phyloP scores from a whole-genome alignment of 805 yeast genomes.

The Wickerhamiella hasegawae region DNA sequence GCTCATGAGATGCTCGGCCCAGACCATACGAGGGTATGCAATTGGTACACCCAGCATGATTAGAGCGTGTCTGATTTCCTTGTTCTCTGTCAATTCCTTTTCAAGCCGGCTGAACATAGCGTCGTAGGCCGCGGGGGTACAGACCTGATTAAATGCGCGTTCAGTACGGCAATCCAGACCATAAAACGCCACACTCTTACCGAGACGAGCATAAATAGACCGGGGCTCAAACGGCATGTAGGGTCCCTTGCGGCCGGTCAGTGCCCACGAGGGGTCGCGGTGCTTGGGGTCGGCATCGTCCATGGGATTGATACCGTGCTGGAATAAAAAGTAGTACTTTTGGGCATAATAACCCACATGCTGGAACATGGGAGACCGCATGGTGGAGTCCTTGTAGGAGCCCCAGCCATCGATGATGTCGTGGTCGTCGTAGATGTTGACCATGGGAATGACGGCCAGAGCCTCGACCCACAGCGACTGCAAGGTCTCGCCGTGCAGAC shows the following conservation, averaged over 20 bases:
- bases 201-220: slow-evolving; percentile 58
- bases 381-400: slow-evolving; percentile 61
- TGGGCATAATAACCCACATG: slow-evolving; percentile 68
- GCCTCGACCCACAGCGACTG: slow-evolving; percentile 61
- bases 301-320: slow-evolving; percentile 53
- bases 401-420: slow-evolving; percentile 96
- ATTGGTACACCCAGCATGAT: slow-evolving; percentile 90
- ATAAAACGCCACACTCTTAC: slow-evolving; percentile 50
- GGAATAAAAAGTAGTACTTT: slow-evolving; percentile 79
- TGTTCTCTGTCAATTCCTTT: slow-evolving; percentile 35
- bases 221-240: slow-evolving; percentile 52
- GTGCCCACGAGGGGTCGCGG: slow-evolving; percentile 45
- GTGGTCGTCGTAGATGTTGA: slow-evolving; percentile 87
- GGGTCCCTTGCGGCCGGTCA: slow-evolving; percentile 44
- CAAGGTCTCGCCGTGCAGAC: slow-evolving; percentile 44
- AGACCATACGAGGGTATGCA: slow-evolving; percentile 83
- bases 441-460: slow-evolving; percentile 65
- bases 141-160: slow-evolving; percentile 45
- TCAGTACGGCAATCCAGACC: slow-evolving; percentile 94
- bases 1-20: slow-evolving; percentile 66
- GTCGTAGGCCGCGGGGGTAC: slow-evolving; percentile 40
- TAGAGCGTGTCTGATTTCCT: slow-evolving; percentile 55
- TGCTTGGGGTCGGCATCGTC: slow-evolving; percentile 26
- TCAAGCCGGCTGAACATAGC: slow-evolving; percentile 42
- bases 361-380: slow-evolving; percentile 50